Evolutionary conservation across 139 green algal genomes (phyloP).

Genomic region (Tetraselmis striata): DNA sequence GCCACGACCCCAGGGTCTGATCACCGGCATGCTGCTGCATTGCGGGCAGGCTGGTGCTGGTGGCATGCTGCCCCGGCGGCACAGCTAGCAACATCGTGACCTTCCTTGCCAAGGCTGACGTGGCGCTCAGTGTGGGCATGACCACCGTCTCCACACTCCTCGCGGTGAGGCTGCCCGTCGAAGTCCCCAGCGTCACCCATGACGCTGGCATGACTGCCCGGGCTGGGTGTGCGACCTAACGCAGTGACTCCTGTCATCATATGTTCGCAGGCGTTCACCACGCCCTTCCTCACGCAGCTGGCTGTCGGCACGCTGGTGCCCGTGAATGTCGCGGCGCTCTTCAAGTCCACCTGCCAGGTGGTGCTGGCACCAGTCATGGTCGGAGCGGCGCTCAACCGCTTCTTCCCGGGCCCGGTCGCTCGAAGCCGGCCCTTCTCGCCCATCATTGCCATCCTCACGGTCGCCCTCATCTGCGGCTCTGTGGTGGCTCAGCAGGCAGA

Average conservation of each 20-base stretch:
- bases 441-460: slow-evolving; percentile 34
- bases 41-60: slow-evolving; percentile 35
- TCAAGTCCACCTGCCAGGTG: slow-evolving; percentile 63
- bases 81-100: slow-evolving; percentile 73
- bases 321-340: slow-evolving; percentile 51
- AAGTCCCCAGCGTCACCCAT: no score
- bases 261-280: background rate
- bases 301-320: slow-evolving; percentile 63
- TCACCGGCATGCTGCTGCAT: slow-evolving; percentile 24
- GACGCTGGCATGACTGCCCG: no score
- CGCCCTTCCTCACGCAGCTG: slow-evolving; percentile 6
- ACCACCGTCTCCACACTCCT: slow-evolving; percentile 47
- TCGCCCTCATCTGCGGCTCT: slow-evolving; percentile 49
- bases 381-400: slow-evolving; percentile 46
- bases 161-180: slow-evolving; percentile 57
- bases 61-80: slow-evolving; percentile 52
- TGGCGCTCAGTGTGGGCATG: slow-evolving; percentile 30
- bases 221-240: no score
- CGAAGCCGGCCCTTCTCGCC: slow-evolving; percentile 35
- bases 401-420: slow-evolving; percentile 35
- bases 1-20: slow-evolving; percentile 12
- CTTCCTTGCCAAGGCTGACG: slow-evolving; percentile 54
- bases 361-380: slow-evolving; percentile 66
- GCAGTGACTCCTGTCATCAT: no score
- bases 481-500: slow-evolving; percentile 20